Evolutionary conservation across 495 filamentous ascomycete species (phyloP).

Genomic region (Xylaria flabelliformis): DNA sequence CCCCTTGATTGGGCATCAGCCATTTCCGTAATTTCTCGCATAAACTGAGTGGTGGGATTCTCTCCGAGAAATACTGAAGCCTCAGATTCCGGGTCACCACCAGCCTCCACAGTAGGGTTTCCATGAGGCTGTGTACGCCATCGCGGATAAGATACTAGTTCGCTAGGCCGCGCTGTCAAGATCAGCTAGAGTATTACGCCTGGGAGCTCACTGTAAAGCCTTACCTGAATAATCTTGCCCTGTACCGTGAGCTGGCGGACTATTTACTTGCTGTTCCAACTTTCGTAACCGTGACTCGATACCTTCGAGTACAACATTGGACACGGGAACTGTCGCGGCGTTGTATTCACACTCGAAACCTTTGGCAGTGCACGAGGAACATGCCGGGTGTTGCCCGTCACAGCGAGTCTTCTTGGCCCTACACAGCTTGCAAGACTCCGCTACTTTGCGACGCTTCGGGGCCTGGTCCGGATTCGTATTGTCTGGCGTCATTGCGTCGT

Average conservation of each 20-base stretch:
- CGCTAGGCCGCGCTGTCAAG: neutral
- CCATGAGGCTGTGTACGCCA: neutral
- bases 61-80: neutral
- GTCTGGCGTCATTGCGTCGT: neutral
- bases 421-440: neutral
- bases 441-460: conserved; percentile 3
- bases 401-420: conserved; percentile 4
- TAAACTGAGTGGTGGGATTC: neutral
- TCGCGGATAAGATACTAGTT: neutral
- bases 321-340: neutral
- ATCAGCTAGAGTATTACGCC: neutral
- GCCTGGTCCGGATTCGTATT: neutral
- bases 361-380: neutral
- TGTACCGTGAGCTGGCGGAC: neutral
- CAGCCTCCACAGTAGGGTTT: neutral
- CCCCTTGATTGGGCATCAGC: neutral
- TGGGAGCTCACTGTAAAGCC: neutral
- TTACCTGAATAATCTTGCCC: neutral
- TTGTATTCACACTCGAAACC: neutral
- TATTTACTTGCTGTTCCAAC: neutral
- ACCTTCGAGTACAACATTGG: neutral
- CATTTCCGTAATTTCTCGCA: neutral
- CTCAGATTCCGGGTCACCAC: neutral
- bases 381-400: neutral
- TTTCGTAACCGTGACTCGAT: neutral